Base-by-base conservation (phyloP, 345 rosid species). In the Syzygium grande region DNA sequence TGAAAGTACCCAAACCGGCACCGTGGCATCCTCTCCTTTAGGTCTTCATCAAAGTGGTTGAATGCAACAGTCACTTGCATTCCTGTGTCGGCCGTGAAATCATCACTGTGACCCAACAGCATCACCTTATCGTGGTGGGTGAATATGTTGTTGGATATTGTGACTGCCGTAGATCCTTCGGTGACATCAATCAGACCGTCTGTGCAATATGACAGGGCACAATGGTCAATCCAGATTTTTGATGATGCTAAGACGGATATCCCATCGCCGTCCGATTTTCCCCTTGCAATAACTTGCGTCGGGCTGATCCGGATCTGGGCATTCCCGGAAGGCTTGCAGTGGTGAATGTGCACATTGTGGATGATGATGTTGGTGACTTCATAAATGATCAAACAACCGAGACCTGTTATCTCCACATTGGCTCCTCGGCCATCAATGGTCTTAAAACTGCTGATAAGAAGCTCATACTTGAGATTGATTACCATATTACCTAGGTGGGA, bases 341-440 rank as follows among this genome's bases (percentile, higher is more conserved):
- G 87, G 49, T 87, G 87, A 41, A 89, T 85, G 58, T 84, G 77
- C 49, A 89, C 63, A 34, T 87, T 87, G 88, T 89, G 90, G 85
- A 89, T 77, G 84, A 89, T 89, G 59, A 89, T 84, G 41, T 89
- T 87, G 13, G 88, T 84, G 30, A 89, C 90, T 1, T 65, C 52
- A 14, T 84, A 58, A 54, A 89, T 30, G 51, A 87, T 86, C 78
- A 89, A 21, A 49, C 90, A 89, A 29, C 88, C 88, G 29, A 58
- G 73, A 56, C 88, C 87, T 1, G 87, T 85, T 53, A 89, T 87
- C 80, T 87, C 85, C 25, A 89, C 85, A 17, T 23, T 85, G 51
- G 90, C 87, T 19, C 90, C 90, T 11, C 90, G 87, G 15, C 90
- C 90, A 25, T 89, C 90, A 22, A 89, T 89, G 34, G 90, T 89